Evolutionary conservation across 2,329 filamentous ascomycete genomes (phyloP).

Genomic region (Cordyceps militaris): DNA sequence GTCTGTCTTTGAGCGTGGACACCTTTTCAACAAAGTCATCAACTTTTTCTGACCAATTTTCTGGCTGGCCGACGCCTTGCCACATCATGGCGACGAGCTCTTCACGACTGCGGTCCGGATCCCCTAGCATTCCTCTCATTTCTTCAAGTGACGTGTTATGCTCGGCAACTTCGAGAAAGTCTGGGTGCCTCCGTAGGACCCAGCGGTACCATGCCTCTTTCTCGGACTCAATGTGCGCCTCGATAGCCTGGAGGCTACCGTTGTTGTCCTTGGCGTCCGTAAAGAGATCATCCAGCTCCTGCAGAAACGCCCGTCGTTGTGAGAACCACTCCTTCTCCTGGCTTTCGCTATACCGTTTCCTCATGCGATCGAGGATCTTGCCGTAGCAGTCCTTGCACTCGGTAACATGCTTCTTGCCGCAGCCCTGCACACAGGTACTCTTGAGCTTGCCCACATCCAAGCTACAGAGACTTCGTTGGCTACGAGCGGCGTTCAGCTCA

Average conservation of each 20-base stretch:
- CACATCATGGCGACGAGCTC: slow-evolving; percentile 32
- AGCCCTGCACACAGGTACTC: slow-evolving; percentile 34
- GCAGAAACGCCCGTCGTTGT: slow-evolving; percentile 39
- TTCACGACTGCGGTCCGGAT: slow-evolving; percentile 30
- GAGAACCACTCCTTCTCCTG: slow-evolving; percentile 45
- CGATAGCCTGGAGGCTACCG: slow-evolving; percentile 38
- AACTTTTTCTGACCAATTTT: slow-evolving; percentile 25
- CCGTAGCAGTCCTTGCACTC: slow-evolving; percentile 44
- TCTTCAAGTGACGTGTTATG: slow-evolving; percentile 24
- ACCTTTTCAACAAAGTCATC: slow-evolving; percentile 30
- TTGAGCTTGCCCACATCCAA: slow-evolving; percentile 37
- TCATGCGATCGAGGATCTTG: slow-evolving; percentile 40
- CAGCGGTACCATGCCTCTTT: slow-evolving; percentile 48
- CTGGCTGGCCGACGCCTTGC: slow-evolving; percentile 28
- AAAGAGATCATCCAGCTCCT: slow-evolving; percentile 43
- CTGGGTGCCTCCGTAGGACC: slow-evolving; percentile 32
- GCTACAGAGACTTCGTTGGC: slow-evolving; percentile 29
- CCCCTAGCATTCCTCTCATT: slow-evolving; percentile 29
- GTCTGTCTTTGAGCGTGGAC: slow-evolving; percentile 24
- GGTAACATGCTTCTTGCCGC: slow-evolving; percentile 34
- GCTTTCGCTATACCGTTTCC: slow-evolving; percentile 28
- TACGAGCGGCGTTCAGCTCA: slow-evolving; percentile 28
- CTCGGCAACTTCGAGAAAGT: slow-evolving; percentile 29
- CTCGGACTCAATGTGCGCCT: slow-evolving; percentile 43
- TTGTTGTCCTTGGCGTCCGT: slow-evolving; percentile 38